Evolutionary conservation across 306 rosid species (phyloP), one percentile per base, ranked within the genome.

Genomic region (Vicia faba): DNA sequence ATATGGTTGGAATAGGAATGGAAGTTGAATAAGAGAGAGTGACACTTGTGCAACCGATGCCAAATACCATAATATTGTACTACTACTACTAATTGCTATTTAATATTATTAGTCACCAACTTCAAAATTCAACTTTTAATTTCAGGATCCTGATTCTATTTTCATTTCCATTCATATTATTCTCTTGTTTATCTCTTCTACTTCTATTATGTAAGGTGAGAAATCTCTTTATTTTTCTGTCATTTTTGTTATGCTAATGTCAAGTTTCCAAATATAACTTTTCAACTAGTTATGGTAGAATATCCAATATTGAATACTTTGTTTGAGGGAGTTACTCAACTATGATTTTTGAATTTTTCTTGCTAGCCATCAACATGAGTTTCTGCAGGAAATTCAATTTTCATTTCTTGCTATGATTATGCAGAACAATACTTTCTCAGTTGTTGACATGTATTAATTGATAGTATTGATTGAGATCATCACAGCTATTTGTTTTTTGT

Each of bases 381-480:
- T 39, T 39, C n/a, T 40, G 14, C 46, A 11, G 20, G 20, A 45
- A 45, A 45, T 45, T 45, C 8, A 45, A 6, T 45, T 45, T 45
- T 45, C 10, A 2, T 20, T 20, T 20, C 23, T 20, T 1, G 23
- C 23, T 20, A 15, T 20, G 39, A 44, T 64, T 25, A 64, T 70
- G 19, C 16, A n/a, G 25, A 3, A 8, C 20, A 20, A 19, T 43
- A 66, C 13, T 36, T 66, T 73, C 35, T 66, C 43, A 23, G 62
- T 49, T 44, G n/a, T 62, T 54, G 75, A 75, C 33, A 31, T 68
- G 26, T 45, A n/a, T 13, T 62, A 48, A 25, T 61, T 41, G 23
- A 7, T 58, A 13, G 8, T 54, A 7, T 62, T 61, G 13, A 61
- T 36, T 62, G 26, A 23, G 63, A 56, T 14, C 71, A 25, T 45